Base-by-base conservation (phyloP, 306 rosid species). In the Ceratonia siliqua region DNA sequence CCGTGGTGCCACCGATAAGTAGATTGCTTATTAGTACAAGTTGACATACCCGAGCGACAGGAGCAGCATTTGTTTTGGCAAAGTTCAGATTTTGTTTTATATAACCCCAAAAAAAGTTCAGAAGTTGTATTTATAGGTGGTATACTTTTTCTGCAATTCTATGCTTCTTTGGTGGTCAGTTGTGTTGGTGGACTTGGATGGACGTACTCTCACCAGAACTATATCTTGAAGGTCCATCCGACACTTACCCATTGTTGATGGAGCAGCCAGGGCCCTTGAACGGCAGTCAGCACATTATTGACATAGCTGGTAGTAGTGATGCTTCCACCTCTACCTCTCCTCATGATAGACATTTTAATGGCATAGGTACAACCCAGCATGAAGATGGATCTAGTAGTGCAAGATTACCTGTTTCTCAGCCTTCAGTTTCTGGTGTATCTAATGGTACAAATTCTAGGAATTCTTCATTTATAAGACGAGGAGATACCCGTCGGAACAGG, bases 171-270 rank as follows among this genome's bases (percentile, higher is more conserved):
- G 76, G 45, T 72, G 52, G 68, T 68, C 75, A 8, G 17, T 21
- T 68, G 82, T 24, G 54, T 75, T 66, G 83, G 81, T 30, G 80
- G 77, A 82, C 80, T 77, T 88, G 63, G 89, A 87, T 89, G 90
- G 94, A 82, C n/a, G 79, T 80, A 87, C 85, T 82, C 69, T 78
- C 86, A 33, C 66, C 59, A 77, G 83, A 83, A 83, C 72, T 71
- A 52, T 74, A 70, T 55, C 15, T 76, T 81, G 85, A 85, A 74
- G 78, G 76, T 64, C 72, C 78, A 80, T 75, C 73, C 3, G 82
- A 84, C 36, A 73, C 83, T 41, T 46, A 63, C 70, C 89, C 83
- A 0, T 86, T 87, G 52, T 74, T 84, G 58, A 91, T 89, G 97
- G 95, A 88, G 45, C 86, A 61, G 4, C 85, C 84, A 11, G 89